Conservation (phyloP, 2,329 filamentous ascomycete species). For the Proliferodiscus dingleyae region DNA sequence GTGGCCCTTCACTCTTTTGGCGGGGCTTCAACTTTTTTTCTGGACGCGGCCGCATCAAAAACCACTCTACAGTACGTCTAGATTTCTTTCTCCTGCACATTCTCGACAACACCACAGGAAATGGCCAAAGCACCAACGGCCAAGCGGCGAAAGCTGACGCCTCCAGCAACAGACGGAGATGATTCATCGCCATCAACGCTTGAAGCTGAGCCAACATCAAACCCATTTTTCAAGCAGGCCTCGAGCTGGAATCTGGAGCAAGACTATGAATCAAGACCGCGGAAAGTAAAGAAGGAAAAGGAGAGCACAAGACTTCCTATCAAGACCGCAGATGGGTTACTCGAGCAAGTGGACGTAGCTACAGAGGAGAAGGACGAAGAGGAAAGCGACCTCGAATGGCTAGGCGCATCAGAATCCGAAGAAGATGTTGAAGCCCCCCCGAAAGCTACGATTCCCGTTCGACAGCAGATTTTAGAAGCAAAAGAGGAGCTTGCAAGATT, state of each 20-base stretch:
- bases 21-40: slow-evolving; percentile 25
- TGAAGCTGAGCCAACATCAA: slow-evolving; percentile 21
- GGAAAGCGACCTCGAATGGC: slow-evolving; percentile 58
- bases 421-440: slow-evolving; percentile 46
- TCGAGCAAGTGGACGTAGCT: slow-evolving; percentile 55
- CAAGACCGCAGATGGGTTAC: slow-evolving; percentile 72
- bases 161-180: slow-evolving; percentile 45
- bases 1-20: slow-evolving; percentile 12
- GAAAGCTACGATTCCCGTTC: slow-evolving; percentile 62
- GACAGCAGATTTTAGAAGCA: slow-evolving; percentile 76
- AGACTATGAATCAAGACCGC: slow-evolving; percentile 76
- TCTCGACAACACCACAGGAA: slow-evolving; percentile 6
- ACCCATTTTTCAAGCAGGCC: slow-evolving; percentile 63
- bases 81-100: not conserved
- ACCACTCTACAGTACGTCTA: slow-evolving; percentile 2
- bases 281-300: slow-evolving; percentile 68
- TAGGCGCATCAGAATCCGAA: slow-evolving; percentile 48
- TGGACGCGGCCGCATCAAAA: slow-evolving; percentile 21
- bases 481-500: slow-evolving; percentile 90
- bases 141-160: slow-evolving; percentile 56
- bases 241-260: slow-evolving; percentile 88
- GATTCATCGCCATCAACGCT: slow-evolving; percentile 30
- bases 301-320: slow-evolving; percentile 77
- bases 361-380: slow-evolving; percentile 50
- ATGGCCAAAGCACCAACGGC: slow-evolving; percentile 33